These are phyloP conservation scores for Mortierella antarctica DNA, from an alignment of 192 early-diverging fungal species.

Conservation along the genomic window DNA sequence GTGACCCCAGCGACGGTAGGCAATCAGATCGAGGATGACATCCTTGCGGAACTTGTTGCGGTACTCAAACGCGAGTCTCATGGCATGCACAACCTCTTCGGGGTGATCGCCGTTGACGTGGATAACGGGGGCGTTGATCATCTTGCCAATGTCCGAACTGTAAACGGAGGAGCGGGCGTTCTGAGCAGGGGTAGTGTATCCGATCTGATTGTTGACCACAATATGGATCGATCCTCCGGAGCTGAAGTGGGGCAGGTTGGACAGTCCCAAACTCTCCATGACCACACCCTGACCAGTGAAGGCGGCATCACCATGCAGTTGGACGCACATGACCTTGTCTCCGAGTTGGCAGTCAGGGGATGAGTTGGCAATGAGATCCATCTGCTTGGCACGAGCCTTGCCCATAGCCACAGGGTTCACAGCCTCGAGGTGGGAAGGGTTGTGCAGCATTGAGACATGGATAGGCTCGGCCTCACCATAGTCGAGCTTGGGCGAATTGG, in stretches of 20 bases:
- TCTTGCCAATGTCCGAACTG: constrained; percentile 95
- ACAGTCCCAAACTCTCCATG: constrained; percentile 95
- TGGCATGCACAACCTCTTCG: constrained; percentile 90
- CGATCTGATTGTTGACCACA: constrained; percentile 98
- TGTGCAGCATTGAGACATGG: constrained; percentile 92
- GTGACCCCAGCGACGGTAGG: constrained; percentile 97
- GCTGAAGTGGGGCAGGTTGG: constrained; percentile 95
- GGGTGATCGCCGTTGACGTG: constrained; percentile 97
- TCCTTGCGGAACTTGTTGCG: constrained; percentile 95
- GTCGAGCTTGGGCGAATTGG: constrained; percentile 80
- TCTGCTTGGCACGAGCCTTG: constrained; percentile 95
- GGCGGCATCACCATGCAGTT: constrained; percentile 95
- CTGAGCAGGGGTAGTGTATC: constrained; percentile 95
- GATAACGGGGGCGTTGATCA: constrained; percentile 95
- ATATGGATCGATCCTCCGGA: constrained; percentile 96
- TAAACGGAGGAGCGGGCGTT: constrained; percentile 94
- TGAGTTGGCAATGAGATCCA: constrained; percentile 73
- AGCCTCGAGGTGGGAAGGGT: constrained; percentile 97
- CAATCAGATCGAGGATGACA: constrained; percentile 93
- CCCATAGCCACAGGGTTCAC: constrained; percentile 97
- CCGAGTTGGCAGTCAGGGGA: constrained; percentile 84
- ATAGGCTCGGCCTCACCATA: constrained; percentile 73
- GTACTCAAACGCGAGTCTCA: constrained; percentile 89
- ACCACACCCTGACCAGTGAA: constrained; percentile 92
- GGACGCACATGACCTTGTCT: constrained; percentile 93